Evolutionary conservation across 768 basidiomycete species (phyloP), one percentile per base, ranked within the genome.

Genomic region (Favolaschia claudopus): DNA sequence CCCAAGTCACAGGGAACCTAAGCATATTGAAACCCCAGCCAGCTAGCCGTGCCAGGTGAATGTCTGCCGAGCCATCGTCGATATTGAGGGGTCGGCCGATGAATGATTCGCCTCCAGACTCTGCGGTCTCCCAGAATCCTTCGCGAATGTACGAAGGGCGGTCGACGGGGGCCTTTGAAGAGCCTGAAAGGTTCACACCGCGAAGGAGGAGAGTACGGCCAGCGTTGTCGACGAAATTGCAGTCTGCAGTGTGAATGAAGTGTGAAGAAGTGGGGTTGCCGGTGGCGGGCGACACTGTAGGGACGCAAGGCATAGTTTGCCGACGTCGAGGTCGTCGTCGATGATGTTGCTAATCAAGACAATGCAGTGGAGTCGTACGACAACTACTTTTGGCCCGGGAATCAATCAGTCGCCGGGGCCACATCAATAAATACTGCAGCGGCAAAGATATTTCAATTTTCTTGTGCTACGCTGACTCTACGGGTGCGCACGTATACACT

Each of bases 1-100:
- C 97, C 97, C 97, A 99, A 1, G 92, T 89, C n/a, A 98, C 82
- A 9, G 92, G 83, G 74, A 88, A 87, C 76, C 93, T 79, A 17
- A 99, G 75, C 69, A 90, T 79, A 67, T 94, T 97, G 76, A 95
- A 99, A 0, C 97, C 97, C 96, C 96, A 99, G 0, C 90, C 91
- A 59, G 83, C 82, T 27, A 99, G 76, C n/a, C 97, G 81, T 4
- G 87, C 81, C 0, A 99, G 79, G 66, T 99, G 96, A 15, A 89
- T 82, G 75, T 98, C 89, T 5, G 92, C 93, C 8, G 86, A 87
- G 17, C 89, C 89, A 67, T 95, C 92, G 27, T 96, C 93, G 40
- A 97, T 76, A 60, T 91, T 86, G 5, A 99, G 77, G 0, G 96
- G 95, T 38, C 89, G 78, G 0, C 88, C 89, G 2, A 90, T 71